Evolutionary conservation across 1,139 yeast species (phyloP).

Genomic region (Blastobotrys proliferans): DNA sequence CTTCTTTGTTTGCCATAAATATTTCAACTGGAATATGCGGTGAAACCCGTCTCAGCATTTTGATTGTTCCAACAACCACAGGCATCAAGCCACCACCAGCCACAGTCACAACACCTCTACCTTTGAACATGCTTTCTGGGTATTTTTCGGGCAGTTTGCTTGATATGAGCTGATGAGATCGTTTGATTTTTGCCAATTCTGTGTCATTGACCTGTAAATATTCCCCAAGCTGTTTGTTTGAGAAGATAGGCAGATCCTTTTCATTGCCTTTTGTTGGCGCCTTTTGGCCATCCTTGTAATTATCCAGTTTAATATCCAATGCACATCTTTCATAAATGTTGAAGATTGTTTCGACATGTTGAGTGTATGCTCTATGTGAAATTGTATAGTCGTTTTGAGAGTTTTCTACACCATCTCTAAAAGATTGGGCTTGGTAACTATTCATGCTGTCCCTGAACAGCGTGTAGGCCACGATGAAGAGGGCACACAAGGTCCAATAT

Average conservation of each 20-base stretch:
- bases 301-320: conserved; percentile 17
- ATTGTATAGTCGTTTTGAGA: no score
- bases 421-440: no score
- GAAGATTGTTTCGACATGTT: conserved; percentile 10
- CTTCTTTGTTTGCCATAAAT: conserved; percentile 63
- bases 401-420: no score
- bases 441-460: no score
- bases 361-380: no score
- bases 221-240: conserved; percentile 45
- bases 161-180: conserved; percentile 53
- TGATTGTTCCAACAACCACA: conserved; percentile 61
- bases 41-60: conserved; percentile 59
- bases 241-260: conserved; percentile 23
- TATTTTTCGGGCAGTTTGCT: conserved; percentile 43
- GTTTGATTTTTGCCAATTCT: conserved; percentile 46
- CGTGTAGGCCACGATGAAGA: no score
- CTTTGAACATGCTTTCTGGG: conserved; percentile 35
- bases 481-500: no score
- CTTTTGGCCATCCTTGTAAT: conserved; percentile 23
- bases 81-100: conserved; percentile 81
- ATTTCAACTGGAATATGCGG: conserved; percentile 72
- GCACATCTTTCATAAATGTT: conserved; percentile 10
- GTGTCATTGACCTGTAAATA: conserved; percentile 50
- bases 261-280: conserved; percentile 23
- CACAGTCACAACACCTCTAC: conserved; percentile 75